Conservation (phyloP, 257 asterid genomes). For the Penstemon eatonii region DNA sequence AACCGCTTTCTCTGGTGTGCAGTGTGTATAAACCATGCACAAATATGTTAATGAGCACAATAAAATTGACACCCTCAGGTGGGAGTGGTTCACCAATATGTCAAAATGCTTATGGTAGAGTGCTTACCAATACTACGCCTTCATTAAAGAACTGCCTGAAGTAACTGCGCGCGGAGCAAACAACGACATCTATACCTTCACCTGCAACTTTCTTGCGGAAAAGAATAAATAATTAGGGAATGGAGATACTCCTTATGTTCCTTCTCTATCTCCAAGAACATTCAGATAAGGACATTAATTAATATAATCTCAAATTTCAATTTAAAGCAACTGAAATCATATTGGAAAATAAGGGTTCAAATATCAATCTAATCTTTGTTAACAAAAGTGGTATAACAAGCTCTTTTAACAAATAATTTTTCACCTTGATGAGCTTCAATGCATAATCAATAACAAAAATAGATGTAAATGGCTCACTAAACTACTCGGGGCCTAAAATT, state of each 20-base stretch:
- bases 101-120: conserved; percentile 16
- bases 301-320: too few relatives aligned
- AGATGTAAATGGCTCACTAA: neutral
- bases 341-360: too few relatives aligned
- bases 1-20: conserved; percentile 25
- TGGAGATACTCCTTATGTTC: too few relatives aligned
- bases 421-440: neutral
- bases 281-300: too few relatives aligned
- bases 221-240: too few relatives aligned
- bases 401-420: neutral
- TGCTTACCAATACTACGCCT: conserved; percentile 16
- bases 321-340: too few relatives aligned
- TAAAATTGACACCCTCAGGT: neutral
- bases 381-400: neutral
- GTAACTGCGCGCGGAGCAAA: neutral
- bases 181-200: neutral
- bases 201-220: too few relatives aligned
- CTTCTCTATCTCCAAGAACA: too few relatives aligned
- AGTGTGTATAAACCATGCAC: conserved; percentile 22
- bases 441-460: neutral
- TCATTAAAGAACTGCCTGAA: conserved; percentile 21
- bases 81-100: neutral
- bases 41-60: neutral
- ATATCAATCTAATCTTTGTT: neutral
- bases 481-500: too few relatives aligned